These are phyloP conservation scores for Excoecaria cochinchinensis DNA, from an alignment of 345 rosid species.

Conservation along the genomic window DNA sequence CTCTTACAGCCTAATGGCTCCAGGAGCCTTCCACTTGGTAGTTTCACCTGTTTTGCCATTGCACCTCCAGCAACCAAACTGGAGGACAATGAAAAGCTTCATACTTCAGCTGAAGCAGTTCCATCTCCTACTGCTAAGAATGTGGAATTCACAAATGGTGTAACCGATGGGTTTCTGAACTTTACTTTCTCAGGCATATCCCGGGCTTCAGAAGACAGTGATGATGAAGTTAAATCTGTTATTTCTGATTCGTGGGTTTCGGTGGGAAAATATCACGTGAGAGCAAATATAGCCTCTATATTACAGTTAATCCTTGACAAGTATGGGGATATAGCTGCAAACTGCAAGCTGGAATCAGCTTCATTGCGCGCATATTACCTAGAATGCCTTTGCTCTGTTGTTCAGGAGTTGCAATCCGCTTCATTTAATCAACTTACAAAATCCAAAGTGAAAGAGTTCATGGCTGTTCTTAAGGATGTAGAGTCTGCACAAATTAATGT, in stretches of 20 bases:
- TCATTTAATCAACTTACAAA: conserved; percentile 57
- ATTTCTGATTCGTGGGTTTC: conserved; percentile 65
- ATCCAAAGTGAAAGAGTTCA: conserved; percentile 58
- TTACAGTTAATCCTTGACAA: conserved; percentile 56
- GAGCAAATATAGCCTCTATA: conserved; percentile 46
- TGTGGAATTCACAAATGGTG: conserved; percentile 18
- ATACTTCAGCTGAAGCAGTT: conserved; percentile 15
- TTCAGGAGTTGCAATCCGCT: conserved; percentile 65
- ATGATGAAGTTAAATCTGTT: conserved; percentile 52
- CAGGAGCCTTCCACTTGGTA: conserved; percentile 24
- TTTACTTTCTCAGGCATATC: conserved; percentile 44
- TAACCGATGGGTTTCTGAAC: conserved; percentile 25
- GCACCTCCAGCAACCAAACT: conserved; percentile 17
- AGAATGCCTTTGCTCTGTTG: conserved; percentile 68
- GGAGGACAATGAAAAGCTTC: conserved; percentile 28
- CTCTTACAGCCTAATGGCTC: conserved; percentile 27
- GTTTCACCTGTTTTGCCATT: conserved; percentile 20
- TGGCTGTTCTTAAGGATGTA: conserved; percentile 75
- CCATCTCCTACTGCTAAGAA: conserved; percentile 15
- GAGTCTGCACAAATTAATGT: conserved; percentile 66
- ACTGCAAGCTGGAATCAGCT: conserved; percentile 59
- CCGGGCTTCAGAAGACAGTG: conserved; percentile 38
- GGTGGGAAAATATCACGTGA: conserved; percentile 71
- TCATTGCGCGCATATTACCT: conserved; percentile 69
- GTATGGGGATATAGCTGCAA: conserved; percentile 80